Evolutionary conservation across 371 early-diverging fungal genomes (phyloP), one percentile per base, ranked within the genome.

Genomic region (Mortierella polycephala): DNA sequence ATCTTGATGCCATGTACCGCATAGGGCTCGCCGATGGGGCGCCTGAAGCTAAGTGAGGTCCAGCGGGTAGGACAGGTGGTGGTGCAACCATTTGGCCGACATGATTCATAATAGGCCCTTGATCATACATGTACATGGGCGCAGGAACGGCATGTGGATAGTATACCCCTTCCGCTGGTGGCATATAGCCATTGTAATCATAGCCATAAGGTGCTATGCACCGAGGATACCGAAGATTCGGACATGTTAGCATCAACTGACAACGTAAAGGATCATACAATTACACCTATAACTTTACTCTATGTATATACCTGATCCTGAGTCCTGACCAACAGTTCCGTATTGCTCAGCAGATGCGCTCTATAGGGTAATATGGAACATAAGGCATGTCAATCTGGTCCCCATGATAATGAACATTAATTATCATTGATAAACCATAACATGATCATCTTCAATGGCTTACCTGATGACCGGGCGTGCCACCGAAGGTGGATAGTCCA

Each of bases 41-140:
- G 20, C 14, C 39, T 12, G 65, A 42, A 42, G 20, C 5, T 14
- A 41, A 23, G 3, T 47, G 58, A 4, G 1, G 30, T 30, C 30
- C 30, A 30, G 30, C 4, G 30, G 1, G 30, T 30, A 30, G 30
- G 4, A 30, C 30, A 30, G 30, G 30, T 4, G 30, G 30, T 30
- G 30, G 30, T 30, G 30, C 30, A 30, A 4, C 30, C 30, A 30
- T 30, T 30, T 30, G 30, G 30, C 30, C 30, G 30, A 30, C 4
- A 30, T 30, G 30, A 23, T 37, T 49, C 20, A 52, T 8, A 23
- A 42, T 1, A n/a, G 39, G 51, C 6, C 57, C 50, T 30, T 66
- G 73, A 3, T 67, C 73, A 39, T 62, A 73, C 54, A 62, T 37
- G 49, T 67, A 67, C 7, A 60, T 44, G 10, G 55, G 67, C n/a